Conservation (phyloP, 371 early-diverging fungal species). For the Rhizopus sp. region DNA sequence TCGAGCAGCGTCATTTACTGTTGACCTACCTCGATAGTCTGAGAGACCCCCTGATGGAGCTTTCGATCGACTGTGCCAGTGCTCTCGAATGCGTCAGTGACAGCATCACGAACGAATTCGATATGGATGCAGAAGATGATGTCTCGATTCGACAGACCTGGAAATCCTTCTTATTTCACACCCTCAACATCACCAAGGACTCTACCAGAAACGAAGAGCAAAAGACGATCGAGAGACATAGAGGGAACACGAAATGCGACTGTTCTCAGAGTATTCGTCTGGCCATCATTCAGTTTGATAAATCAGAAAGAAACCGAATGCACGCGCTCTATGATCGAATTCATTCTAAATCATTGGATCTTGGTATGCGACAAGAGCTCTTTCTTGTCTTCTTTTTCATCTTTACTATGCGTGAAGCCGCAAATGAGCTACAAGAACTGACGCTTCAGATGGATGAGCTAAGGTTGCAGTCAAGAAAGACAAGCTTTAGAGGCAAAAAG, state of each 20-base stretch:
- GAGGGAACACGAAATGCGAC: constrained; percentile 23
- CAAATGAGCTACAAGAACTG: constrained; percentile 55
- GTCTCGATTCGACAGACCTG: constrained; percentile 41
- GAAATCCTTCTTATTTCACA: constrained; percentile 35
- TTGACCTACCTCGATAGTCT: constrained; percentile 58
- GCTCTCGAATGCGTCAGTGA: constrained; percentile 51
- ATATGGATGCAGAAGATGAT: constrained; percentile 50
- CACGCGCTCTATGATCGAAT: constrained; percentile 40
- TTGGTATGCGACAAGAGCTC: constrained; percentile 60
- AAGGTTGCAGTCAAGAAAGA: constrained; percentile 22
- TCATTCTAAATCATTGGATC: constrained; percentile 41
- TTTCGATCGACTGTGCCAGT: constrained; percentile 50
- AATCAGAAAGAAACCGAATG: constrained; percentile 49
- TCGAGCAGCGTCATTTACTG: constrained; percentile 54
- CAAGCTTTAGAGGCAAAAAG: constrained; percentile 33
- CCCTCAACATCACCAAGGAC: constrained; percentile 22
- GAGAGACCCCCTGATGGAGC: constrained; percentile 53
- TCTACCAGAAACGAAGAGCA: background rate
- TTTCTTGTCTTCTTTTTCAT: constrained; percentile 68
- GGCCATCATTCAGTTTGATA: constrained; percentile 43
- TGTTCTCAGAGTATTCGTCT: constrained; percentile 36
- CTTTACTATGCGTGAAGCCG: constrained; percentile 62
- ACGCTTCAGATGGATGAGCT: constrained; percentile 46
- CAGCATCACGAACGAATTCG: constrained; percentile 45
- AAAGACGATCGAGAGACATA: constrained; percentile 18